These are phyloP conservation scores for Lepidium didymum DNA, from an alignment of 345 rosid genomes.

Conservation along the genomic window DNA sequence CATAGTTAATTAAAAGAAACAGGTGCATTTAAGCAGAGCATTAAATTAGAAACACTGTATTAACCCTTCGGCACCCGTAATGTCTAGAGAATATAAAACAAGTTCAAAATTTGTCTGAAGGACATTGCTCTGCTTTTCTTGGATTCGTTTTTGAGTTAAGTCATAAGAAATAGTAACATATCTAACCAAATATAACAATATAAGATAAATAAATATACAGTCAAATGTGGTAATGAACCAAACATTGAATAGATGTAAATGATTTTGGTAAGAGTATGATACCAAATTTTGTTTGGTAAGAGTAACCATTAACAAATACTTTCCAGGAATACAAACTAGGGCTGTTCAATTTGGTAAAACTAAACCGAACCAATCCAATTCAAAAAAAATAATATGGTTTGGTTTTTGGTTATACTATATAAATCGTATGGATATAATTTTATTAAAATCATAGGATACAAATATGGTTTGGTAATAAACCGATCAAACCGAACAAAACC, in stretches of 20 bases:
- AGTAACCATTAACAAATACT: no score
- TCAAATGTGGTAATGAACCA: neutral
- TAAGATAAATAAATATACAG: neutral
- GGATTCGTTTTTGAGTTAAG: slow-evolving; percentile 14
- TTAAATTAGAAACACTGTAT: slow-evolving; percentile 19
- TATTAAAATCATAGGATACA: no score
- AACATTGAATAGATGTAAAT: neutral
- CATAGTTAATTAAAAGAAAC: neutral
- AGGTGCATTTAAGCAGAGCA: slow-evolving; percentile 25
- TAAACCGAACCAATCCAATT: no score
- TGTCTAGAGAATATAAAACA: slow-evolving; percentile 27
- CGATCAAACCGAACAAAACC: no score
- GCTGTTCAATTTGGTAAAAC: no score
- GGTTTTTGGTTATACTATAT: no score
- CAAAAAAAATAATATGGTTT: no score
- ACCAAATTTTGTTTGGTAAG: no score
- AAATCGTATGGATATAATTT: no score
- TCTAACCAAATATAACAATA: neutral
- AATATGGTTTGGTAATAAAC: no score
- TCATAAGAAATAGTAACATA: neutral
- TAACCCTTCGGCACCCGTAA: slow-evolving; percentile 20
- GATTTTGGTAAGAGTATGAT: no score
- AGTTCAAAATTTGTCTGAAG: neutral
- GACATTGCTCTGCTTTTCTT: slow-evolving; percentile 14
- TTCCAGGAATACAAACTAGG: no score